Evolutionary conservation across 2,329 filamentous ascomycete species (phyloP).

Genomic region (Calonectria leucothoes): DNA sequence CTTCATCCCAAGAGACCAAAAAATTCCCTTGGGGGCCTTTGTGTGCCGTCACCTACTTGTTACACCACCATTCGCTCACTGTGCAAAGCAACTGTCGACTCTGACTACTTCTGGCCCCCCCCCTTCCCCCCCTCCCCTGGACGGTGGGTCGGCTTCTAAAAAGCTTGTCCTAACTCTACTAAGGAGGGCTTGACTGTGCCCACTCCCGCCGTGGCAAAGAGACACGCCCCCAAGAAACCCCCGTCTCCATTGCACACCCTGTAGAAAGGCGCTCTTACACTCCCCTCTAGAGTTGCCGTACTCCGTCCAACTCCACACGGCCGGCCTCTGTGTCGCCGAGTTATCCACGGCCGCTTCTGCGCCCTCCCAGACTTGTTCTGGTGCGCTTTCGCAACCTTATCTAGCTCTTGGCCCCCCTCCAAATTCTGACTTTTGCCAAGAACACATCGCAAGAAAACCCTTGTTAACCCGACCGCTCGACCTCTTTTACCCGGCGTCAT

Average conservation of each 20-base stretch:
- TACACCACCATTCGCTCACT: conserved; percentile 3
- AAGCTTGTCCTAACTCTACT: conserved; percentile 46
- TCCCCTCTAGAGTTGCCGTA: conserved; percentile 42
- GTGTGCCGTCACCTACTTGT: background rate
- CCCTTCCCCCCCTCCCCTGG: conserved; percentile 29
- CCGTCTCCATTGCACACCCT: conserved; percentile 20
- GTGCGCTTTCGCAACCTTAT: conserved; percentile 45
- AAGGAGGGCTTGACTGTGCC: conserved; percentile 27
- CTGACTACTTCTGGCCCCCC: background rate
- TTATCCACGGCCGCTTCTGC: conserved; percentile 45
- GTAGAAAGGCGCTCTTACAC: conserved; percentile 24
- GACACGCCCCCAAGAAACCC: background rate
- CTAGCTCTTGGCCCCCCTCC: conserved; percentile 39
- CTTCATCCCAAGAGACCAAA: background rate
- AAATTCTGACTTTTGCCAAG: conserved; percentile 33
- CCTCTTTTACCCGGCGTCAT: conserved; percentile 11
- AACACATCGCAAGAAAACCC: conserved; percentile 35
- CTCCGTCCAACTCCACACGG: conserved; percentile 44
- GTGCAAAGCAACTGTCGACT: background rate
- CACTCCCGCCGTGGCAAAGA: background rate
- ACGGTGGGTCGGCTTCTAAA: conserved; percentile 38
- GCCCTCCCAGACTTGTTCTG: conserved; percentile 34
- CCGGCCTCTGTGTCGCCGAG: conserved; percentile 49
- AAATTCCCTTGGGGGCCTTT: background rate
- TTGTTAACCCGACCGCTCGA: conserved; percentile 30